Conservation (phyloP, 768 basidiomycete species). For the Chlorophyllum brunneum region DNA sequence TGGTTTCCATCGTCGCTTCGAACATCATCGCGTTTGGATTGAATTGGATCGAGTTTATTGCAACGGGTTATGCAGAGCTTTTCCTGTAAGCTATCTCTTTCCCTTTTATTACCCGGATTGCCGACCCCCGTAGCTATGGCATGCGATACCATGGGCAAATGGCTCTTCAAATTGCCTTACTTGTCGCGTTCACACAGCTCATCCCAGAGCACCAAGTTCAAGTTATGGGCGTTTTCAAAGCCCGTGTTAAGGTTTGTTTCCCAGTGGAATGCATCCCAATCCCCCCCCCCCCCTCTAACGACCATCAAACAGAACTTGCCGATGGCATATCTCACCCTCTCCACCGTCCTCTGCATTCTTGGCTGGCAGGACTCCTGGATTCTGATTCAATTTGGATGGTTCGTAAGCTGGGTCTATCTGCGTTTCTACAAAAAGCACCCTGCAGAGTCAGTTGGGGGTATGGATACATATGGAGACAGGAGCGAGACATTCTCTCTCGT, state of each 20-base stretch:
- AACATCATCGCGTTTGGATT: constrained; percentile 88
- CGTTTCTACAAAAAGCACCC: constrained; percentile 93
- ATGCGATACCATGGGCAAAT: constrained; percentile 92
- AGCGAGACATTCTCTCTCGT: constrained; percentile 95
- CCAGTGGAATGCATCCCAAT: neutral
- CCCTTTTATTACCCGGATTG: constrained; percentile 12
- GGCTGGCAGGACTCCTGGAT: constrained; percentile 91
- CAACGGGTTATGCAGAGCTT: constrained; percentile 63
- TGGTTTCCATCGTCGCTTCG: constrained; percentile 69
- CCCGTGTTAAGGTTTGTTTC: constrained; percentile 79
- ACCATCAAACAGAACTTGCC: constrained; percentile 65
- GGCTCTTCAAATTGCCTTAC: constrained; percentile 80
- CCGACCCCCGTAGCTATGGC: constrained; percentile 56
- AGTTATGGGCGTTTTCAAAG: constrained; percentile 76
- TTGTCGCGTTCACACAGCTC: constrained; percentile 96
- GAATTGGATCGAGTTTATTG: constrained; percentile 83
- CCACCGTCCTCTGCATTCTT: constrained; percentile 76
- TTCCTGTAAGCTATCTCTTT: constrained; percentile 61
- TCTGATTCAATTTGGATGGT: constrained; percentile 98
- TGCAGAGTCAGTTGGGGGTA: constrained; percentile 57
- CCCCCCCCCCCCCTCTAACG: neutral
- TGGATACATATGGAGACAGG: constrained; percentile 82
- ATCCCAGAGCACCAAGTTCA: constrained; percentile 99
- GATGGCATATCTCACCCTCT: constrained; percentile 91
- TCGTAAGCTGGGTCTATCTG: constrained; percentile 91